Conservation (phyloP, 768 basidiomycete genomes). For the Brasilioporus rufonigricans region DNA sequence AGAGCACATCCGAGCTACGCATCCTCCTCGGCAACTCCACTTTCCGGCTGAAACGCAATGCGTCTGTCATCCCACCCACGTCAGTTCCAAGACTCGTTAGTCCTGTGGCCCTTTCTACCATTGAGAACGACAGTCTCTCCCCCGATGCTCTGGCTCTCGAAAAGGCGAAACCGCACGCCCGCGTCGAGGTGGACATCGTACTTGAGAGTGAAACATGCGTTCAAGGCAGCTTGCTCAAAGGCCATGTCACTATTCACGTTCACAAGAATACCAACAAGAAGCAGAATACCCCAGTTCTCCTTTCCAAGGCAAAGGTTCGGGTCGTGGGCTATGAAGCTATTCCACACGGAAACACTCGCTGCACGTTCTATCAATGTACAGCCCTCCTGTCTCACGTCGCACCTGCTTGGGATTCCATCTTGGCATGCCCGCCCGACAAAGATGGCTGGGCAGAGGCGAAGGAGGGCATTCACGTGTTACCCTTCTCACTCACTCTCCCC, state of each 20-base stretch:
- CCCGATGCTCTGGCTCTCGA: conserved; percentile 50
- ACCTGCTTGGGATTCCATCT: conserved; percentile 43
- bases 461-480: conserved; percentile 67
- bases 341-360: conserved; percentile 52
- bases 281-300: conserved; percentile 46
- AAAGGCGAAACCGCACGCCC: conserved; percentile 68
- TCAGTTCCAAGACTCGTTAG: conserved; percentile 9
- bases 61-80: conserved; percentile 39
- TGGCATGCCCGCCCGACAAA: conserved; percentile 44
- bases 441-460: conserved; percentile 63
- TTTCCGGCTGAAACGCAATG: conserved; percentile 53
- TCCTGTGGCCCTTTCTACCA: neutral
- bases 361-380: conserved; percentile 82
- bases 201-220: conserved; percentile 73
- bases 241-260: conserved; percentile 65
- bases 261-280: conserved; percentile 54
- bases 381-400: conserved; percentile 49
- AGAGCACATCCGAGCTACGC: conserved; percentile 57
- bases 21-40: conserved; percentile 60
- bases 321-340: conserved; percentile 84
- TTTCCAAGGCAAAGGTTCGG: conserved; percentile 76
- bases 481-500: conserved; percentile 71
- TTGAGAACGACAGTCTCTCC: conserved; percentile 10
- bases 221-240: conserved; percentile 74
- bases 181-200: conserved; percentile 81